Base-by-base conservation (phyloP, 148 eudicot genomes). In the Fagopyrum homotropicum region DNA sequence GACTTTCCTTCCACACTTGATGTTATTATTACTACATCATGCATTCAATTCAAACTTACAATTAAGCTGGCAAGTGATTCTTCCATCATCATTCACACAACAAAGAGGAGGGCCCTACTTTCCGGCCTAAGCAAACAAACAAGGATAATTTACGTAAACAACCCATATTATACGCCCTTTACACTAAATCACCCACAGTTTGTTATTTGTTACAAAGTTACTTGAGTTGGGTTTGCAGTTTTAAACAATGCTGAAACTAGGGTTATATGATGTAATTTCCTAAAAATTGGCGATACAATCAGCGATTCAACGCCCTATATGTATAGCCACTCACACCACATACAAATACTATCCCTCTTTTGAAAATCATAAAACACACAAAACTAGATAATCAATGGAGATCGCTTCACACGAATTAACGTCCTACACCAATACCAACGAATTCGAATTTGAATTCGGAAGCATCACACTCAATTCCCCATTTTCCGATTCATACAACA, bases 391-490 rank as follows among this genome's bases (percentile, higher is more conserved):
- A 10, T 29, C 14, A 61, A 61, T 61, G 68, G 68, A 61, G 68
- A 2, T 35, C 40, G 40, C 40, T 35, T 35, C 40, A 35, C 40
- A 35, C 40, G 40, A 35, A 35, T 1, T 35, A 35, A 35, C 40
- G 40, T 35, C 40, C 40, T 35, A 35, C 40, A 35, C 2, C 40
- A 35, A 35, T 35, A 35, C 40, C 40, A 72, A 66, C 40, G 74
- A 56, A 3, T 72, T 76, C 5, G 89, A 91, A 56, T 89, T 88
- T 51, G 91, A 91, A 66, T 88, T 89, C 9, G 88, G 86, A 40
- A 77, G 79, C 29, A 44, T 77, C 1, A 79, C 83, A 1, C 85
- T 89, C 0, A 75, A 61, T 4, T 81, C 86, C 9, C 77, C 80
- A 8, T 22, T 11, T 7, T 46, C 48, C 59, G 48, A 66, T 26